These are phyloP conservation scores for Aspergillus pseudoviridinutans DNA, from an alignment of 2,329 filamentous ascomycete genomes.

Conservation along the genomic window DNA sequence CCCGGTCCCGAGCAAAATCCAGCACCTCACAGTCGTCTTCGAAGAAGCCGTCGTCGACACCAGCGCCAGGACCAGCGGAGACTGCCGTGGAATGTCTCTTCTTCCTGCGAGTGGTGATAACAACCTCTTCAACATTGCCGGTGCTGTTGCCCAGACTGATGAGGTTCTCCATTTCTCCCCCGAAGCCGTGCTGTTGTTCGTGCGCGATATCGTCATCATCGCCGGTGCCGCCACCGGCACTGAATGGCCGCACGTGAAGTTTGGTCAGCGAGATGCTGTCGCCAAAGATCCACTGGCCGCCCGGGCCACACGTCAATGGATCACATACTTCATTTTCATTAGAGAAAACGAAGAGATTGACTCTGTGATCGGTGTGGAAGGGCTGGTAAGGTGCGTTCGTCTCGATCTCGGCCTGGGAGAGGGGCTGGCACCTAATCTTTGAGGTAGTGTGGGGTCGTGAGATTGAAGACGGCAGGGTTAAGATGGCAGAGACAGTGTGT, in stretches of 20 bases:
- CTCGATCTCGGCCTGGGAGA: constrained; percentile 84
- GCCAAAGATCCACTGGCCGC: constrained; percentile 52
- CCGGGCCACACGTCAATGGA: constrained; percentile 34
- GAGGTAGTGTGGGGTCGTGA: constrained; percentile 42
- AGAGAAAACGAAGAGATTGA: constrained; percentile 68
- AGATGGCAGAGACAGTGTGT: constrained; percentile 32
- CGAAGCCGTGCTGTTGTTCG: constrained; percentile 26
- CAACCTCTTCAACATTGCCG: constrained; percentile 68
- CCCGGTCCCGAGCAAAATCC: constrained; percentile 68
- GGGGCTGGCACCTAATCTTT: constrained; percentile 47
- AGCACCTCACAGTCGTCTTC: constrained; percentile 90
- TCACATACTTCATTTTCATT: constrained; percentile 35
- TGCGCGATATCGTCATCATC: constrained; percentile 33
- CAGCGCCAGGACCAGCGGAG: constrained; percentile 39
- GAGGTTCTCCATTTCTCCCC: constrained; percentile 46
- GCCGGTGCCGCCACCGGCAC: constrained; percentile 34
- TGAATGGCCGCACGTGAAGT: constrained; percentile 44
- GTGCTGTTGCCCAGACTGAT: constrained; percentile 51
- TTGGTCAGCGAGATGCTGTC: constrained; percentile 46
- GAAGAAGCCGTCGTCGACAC: constrained; percentile 69
- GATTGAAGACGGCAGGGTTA: constrained; percentile 36
- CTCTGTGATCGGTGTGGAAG: constrained; percentile 85
- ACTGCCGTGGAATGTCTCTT: constrained; percentile 42
- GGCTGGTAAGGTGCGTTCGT: constrained; percentile 94
- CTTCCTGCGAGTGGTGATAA: constrained; percentile 74